Conservation (phyloP, 208 protist genomes). For the Herpetomonas samuelpessoai region DNA sequence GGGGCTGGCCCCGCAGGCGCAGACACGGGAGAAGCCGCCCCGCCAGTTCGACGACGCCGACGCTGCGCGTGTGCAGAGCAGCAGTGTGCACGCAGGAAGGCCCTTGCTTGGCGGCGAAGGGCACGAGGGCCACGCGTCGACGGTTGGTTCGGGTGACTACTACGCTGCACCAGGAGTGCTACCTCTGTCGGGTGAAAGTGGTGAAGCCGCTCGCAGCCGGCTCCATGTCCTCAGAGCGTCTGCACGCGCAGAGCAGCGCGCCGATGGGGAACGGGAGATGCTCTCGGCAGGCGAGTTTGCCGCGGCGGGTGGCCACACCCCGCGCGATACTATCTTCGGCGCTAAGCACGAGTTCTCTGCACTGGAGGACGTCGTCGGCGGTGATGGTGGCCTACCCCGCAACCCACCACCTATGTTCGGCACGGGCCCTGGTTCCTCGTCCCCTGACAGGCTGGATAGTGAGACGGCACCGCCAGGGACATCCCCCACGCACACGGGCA, state of each 20-base stretch:
- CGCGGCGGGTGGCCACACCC: conserved; percentile 10
- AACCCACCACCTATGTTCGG: not conserved
- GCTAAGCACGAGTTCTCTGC: conserved; percentile 23
- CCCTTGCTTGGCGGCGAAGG: conserved; percentile 27
- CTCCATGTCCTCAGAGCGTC: not conserved
- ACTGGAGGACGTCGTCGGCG: conserved; percentile 14
- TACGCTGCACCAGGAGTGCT: conserved; percentile 18
- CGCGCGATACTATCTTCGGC: conserved; percentile 26
- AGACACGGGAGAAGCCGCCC: conserved; percentile 8
- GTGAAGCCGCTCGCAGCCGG: not conserved
- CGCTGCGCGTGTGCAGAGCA: conserved; percentile 50
- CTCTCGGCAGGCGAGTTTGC: not conserved
- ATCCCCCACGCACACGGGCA: conserved; percentile 14
- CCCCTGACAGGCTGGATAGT: conserved; percentile 1
- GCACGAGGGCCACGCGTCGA: conserved; percentile 5
- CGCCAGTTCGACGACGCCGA: conserved; percentile 51
- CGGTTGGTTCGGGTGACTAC: conserved; percentile 35
- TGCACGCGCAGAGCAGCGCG: not conserved
- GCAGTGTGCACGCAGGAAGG: conserved; percentile 69
- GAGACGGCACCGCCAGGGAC: too few relatives aligned
- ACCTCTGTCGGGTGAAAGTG: not conserved
- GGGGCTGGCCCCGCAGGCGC: conserved; percentile 33
- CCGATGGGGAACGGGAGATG: not conserved
- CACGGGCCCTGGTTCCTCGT: not conserved
- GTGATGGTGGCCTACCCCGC: conserved; percentile 1